Base-by-base conservation (phyloP, 805 yeast species). In the Debaryomyces castellii region DNA sequence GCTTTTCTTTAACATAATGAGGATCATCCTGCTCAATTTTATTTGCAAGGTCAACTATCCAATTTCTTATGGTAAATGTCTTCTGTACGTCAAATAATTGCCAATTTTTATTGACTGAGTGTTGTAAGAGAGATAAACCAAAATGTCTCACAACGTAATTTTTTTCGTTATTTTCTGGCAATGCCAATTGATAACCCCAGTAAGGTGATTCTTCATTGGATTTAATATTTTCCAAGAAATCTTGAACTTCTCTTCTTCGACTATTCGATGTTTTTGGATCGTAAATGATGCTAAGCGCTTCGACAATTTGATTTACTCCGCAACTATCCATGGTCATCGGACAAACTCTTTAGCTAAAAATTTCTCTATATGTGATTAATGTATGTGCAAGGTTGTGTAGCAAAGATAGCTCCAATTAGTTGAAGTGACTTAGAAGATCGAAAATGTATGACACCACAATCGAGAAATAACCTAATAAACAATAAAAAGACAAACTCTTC, bases 151-250 rank as follows among this genome's bases (percentile, higher is more conserved):
- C 90, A 22, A 89, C 82, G 52, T 74, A 79, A 59, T 85, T 80
- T 37, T 78, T 71, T 38, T 66, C 67, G 53, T 82, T 71, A 67
- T 80, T 71, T 62, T 82, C 79, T 1, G 80, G 80, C 21, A 80
- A 60, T 1, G 96, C 89, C 47, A 94, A 75, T 62, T 87, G 89
- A 65, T 85, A 92, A 2, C 97, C 97, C 91, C 96, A 89, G 50
- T 72, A 80, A 0, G 99, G 97, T 17, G 96, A 84, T 60, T 91
- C 95, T 8, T 84, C 87, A 50, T 85, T 83, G 37, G 74, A 67
- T 59, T 89, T 91, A 21, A 92, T 80, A 9, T 81, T 71, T 54
- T 90, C 97, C 25, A 94, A 71, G 53, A 89, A 88, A 1, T 51
- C 59, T 55, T 81, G 85, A 5, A 85, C 85, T 46, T 71, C 72